Base-by-base conservation (phyloP, 2,329 filamentous ascomycete species). In the Hawksworthiomyces lignivorus region DNA sequence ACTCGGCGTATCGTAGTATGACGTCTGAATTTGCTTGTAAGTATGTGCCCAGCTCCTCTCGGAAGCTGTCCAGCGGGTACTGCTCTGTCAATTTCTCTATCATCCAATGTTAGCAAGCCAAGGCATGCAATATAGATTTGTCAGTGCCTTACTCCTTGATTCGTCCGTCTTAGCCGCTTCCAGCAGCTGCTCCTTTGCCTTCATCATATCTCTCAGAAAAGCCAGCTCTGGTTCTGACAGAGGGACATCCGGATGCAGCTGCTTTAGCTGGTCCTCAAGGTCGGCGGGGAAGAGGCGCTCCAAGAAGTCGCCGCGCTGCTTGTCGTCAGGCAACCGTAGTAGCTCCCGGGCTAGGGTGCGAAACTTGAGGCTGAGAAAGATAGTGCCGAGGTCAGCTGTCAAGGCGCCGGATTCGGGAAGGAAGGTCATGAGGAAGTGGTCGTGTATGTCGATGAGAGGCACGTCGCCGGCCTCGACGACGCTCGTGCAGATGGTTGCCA, bases 241-340 rank as follows among this genome's bases (percentile, higher is more conserved):
- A 1, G 50, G 41, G 4, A 32, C 21, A 10, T 76, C 60, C 2
- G 52, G 51, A 39, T 53, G 57, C 26, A 55, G 61, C 54, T 49
- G 61, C 48, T 46, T 63, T 35, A 73, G 51, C 33, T 62, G 61
- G 10, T 67, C 65, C 20, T 82, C 69, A 3, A 84, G 59, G 5
- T 82, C 65, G 8, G 70, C 62, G 7, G 72, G 66, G 27, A 86
- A 68, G 4, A 76, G 67, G 40, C 77, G 71, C 10, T 71, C 69
- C 14, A 82, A 56, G 15, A 71, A 62, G 1, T 21, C 35, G 22
- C 36, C 15, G 2, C 44, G 43, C 42, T 46, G 20, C 34, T 17
- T 24, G 19, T 46, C 43, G 27, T 49, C 44, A 2, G 47, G 18
- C 37, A 46, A 34, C 11, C 12, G 29, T 4, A 33, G 28, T 18